phyloP scores from a whole-genome alignment of 495 filamentous ascomycete genomes.

The Xanthoparmelia taractica region DNA sequence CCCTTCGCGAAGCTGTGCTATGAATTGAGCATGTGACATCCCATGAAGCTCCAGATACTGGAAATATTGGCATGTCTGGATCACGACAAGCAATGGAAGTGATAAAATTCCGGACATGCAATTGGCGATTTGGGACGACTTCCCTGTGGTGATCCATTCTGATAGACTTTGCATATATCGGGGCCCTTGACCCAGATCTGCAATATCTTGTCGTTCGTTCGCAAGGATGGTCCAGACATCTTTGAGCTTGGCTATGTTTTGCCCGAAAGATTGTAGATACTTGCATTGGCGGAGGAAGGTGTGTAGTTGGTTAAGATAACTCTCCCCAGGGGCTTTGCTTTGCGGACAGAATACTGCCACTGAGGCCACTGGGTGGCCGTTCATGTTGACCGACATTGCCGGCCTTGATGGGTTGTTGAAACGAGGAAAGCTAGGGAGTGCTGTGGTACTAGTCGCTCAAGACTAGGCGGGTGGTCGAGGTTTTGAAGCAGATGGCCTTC shows the following conservation, averaged over 20 bases:
- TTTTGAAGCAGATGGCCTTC: not conserved
- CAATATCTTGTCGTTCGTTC: slow-evolving; percentile 17
- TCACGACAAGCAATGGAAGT: slow-evolving; percentile 28
- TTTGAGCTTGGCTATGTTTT: slow-evolving; percentile 4
- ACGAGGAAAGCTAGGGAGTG: not conserved
- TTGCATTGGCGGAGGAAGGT: slow-evolving; percentile 11
- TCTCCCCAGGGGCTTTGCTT: slow-evolving; percentile 19
- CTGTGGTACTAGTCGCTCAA: not conserved
- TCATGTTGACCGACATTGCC: not conserved
- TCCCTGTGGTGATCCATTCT: slow-evolving; percentile 22
- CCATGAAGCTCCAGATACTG: slow-evolving; percentile 28
- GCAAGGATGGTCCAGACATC: slow-evolving; percentile 18
- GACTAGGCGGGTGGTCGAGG: not conserved
- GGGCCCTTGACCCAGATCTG: slow-evolving; percentile 21
- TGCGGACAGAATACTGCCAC: slow-evolving; percentile 21
- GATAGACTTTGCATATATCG: slow-evolving; percentile 16
- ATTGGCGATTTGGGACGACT: slow-evolving; percentile 18
- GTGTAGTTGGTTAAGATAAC: slow-evolving; percentile 12
- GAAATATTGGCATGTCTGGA: slow-evolving; percentile 34
- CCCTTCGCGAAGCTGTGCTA: slow-evolving; percentile 12
- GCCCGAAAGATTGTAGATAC: slow-evolving; percentile 11
- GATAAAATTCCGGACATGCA: slow-evolving; percentile 31
- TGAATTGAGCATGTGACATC: slow-evolving; percentile 13
- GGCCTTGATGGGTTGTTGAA: slow-evolving; percentile 8
- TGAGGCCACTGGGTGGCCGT: slow-evolving; percentile 12